Evolutionary conservation across 768 basidiomycete genomes (phyloP).

Genomic region (Tricholoma hemisulphureum): DNA sequence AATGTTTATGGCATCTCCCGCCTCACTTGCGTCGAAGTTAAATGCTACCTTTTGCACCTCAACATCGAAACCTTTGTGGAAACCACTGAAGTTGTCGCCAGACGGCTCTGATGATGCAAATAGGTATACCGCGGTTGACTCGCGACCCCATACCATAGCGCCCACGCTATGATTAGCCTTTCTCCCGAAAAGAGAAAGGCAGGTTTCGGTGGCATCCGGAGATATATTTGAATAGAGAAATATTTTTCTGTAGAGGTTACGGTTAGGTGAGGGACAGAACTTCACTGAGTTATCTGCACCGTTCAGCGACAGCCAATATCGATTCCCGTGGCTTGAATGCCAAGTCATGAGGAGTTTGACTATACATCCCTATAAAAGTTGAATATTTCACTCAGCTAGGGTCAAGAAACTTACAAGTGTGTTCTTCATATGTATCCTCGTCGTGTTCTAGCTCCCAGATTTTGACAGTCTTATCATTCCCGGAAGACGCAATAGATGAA

Average conservation of each 20-base stretch:
- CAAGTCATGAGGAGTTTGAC: constrained; percentile 21
- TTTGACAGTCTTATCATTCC: constrained; percentile 42
- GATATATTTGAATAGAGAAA: constrained; percentile 19
- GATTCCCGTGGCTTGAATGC: constrained; percentile 19
- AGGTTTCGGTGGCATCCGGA: constrained; percentile 6
- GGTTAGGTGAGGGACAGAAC: neutral
- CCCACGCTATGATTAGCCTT: constrained; percentile 36
- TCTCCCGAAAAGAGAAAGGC: constrained; percentile 12
- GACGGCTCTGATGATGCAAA: constrained; percentile 59
- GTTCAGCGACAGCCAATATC: constrained; percentile 8
- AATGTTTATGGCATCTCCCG: constrained; percentile 53
- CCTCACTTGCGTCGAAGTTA: constrained; percentile 44
- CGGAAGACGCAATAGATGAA: constrained; percentile 45
- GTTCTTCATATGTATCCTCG: constrained; percentile 13
- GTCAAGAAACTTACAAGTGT: constrained; percentile 1
- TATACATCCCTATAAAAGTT: constrained; percentile 15
- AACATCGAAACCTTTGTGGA: constrained; percentile 53
- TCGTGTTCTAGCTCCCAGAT: constrained; percentile 39
- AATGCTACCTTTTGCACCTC: constrained; percentile 20
- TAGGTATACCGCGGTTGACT: constrained; percentile 35
- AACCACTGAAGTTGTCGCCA: constrained; percentile 31
- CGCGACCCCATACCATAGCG: constrained; percentile 52
- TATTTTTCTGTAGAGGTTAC: constrained; percentile 17
- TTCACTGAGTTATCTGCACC: neutral
- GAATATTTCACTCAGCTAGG: constrained; percentile 9